phyloP scores from a whole-genome alignment of 2,329 filamentous ascomycete species.

The Penicillium sp. region DNA sequence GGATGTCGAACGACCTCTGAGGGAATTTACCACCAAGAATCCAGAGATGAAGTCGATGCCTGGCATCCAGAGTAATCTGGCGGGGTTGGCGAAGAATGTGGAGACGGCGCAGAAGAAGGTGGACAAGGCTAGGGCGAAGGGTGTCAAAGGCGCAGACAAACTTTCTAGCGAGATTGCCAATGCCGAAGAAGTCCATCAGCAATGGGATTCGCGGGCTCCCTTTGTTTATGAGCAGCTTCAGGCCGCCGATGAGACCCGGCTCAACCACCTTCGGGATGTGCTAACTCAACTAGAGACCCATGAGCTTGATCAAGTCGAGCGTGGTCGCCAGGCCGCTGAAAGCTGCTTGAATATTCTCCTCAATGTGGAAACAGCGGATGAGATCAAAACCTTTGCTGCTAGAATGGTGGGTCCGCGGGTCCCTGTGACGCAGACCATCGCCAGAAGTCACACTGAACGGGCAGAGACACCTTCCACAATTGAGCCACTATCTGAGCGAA shows the following conservation, averaged over 20 bases:
- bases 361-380: conserved; percentile 80
- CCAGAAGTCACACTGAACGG: conserved; percentile 21
- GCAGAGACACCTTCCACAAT: conserved; percentile 12
- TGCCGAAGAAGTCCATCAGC: conserved; percentile 73
- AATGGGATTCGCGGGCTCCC: conserved; percentile 93
- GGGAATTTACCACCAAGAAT: conserved; percentile 69
- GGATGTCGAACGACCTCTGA: conserved; percentile 82
- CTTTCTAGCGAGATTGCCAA: conserved; percentile 70
- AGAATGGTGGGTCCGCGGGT: conserved; percentile 26
- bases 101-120: conserved; percentile 79
- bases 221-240: conserved; percentile 94
- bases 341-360: conserved; percentile 78
- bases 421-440: conserved; percentile 12
- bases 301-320: conserved; percentile 82
- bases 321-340: conserved; percentile 71
- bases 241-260: conserved; percentile 80
- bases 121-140: conserved; percentile 81
- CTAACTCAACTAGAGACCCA: conserved; percentile 92
- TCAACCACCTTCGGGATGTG: conserved; percentile 86
- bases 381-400: conserved; percentile 62
- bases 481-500: conserved; percentile 15
- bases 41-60: conserved; percentile 76
- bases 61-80: conserved; percentile 77
- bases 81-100: conserved; percentile 77
- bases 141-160: conserved; percentile 69